Conservation (phyloP, 306 rosid genomes). For the Pyrus communis region DNA sequence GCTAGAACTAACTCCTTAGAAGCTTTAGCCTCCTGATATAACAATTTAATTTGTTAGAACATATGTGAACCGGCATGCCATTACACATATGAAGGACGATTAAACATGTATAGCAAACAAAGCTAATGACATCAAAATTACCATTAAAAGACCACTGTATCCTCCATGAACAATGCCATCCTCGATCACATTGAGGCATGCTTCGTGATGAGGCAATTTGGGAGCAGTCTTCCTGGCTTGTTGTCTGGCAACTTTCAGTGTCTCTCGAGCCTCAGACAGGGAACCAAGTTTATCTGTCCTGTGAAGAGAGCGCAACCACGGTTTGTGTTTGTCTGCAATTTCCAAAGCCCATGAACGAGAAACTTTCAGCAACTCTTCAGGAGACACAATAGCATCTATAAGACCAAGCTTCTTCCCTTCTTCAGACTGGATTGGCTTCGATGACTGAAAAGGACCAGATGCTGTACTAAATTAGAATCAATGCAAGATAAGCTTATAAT, state of each 20-base stretch:
- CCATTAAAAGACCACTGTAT: slow-evolving; percentile 85
- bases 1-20: slow-evolving; percentile 60
- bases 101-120: background rate
- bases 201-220: slow-evolving; percentile 86
- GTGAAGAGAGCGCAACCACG: slow-evolving; percentile 87
- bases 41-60: slow-evolving; percentile 16
- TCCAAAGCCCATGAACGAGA: slow-evolving; percentile 78
- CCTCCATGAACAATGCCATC: slow-evolving; percentile 91
- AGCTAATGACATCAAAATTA: slow-evolving; percentile 21
- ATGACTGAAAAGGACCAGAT: slow-evolving; percentile 37
- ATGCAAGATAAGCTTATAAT: background rate
- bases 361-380: slow-evolving; percentile 68
- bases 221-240: slow-evolving; percentile 71
- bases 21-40: slow-evolving; percentile 71
- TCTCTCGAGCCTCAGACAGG: slow-evolving; percentile 63
- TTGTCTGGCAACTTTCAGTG: slow-evolving; percentile 52
- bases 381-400: slow-evolving; percentile 65
- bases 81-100: background rate
- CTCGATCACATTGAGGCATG: slow-evolving; percentile 81
- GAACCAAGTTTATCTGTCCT: slow-evolving; percentile 75
- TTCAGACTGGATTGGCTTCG: slow-evolving; percentile 73
- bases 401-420: slow-evolving; percentile 94
- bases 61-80: slow-evolving; percentile 5
- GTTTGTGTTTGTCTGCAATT: slow-evolving; percentile 64
- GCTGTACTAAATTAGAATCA: background rate